A percentile compares a stretch with the other conserved stretches of the same genome.
These are phyloP conservation scores for Spergularia marina DNA, from an alignment of 148 eudicot genomes.

Conservation along the genomic window DNA sequence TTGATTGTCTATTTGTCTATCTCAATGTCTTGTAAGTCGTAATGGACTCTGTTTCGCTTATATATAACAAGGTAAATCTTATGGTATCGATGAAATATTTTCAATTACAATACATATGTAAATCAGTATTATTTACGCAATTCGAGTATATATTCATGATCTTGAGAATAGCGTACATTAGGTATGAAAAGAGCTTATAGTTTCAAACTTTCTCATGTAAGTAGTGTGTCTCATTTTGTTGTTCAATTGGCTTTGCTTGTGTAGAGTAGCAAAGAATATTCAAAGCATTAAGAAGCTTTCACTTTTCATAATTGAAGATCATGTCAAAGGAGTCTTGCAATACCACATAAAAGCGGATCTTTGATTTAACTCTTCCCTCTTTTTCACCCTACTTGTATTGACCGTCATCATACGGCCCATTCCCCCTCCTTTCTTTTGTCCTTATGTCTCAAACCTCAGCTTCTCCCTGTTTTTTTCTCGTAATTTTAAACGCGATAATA, in stretches of 20 bases:
- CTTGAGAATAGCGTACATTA: no score
- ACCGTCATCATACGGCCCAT: slow-evolving; percentile 19
- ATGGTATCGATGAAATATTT: no score
- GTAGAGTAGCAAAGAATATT: slow-evolving; percentile 29
- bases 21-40: no score
- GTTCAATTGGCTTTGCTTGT: slow-evolving; percentile 24
- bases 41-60: no score
- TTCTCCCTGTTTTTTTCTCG: neutral
- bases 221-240: neutral
- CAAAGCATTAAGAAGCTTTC: slow-evolving; percentile 32
- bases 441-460: neutral
- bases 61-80: no score
- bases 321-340: slow-evolving; percentile 2
- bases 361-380: slow-evolving; percentile 9
- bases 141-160: no score
- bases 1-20: no score
- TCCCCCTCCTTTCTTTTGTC: neutral
- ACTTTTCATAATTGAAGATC: slow-evolving; percentile 27
- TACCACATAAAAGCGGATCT: slow-evolving; percentile 7
- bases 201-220: neutral
- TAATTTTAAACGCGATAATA: no score
- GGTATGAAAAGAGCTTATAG: neutral
- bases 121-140: no score
- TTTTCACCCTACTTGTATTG: slow-evolving; percentile 9
- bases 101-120: no score